These are phyloP conservation scores for Verticillium isaacii DNA, from an alignment of 2,329 filamentous ascomycete species.

Conservation along the genomic window DNA sequence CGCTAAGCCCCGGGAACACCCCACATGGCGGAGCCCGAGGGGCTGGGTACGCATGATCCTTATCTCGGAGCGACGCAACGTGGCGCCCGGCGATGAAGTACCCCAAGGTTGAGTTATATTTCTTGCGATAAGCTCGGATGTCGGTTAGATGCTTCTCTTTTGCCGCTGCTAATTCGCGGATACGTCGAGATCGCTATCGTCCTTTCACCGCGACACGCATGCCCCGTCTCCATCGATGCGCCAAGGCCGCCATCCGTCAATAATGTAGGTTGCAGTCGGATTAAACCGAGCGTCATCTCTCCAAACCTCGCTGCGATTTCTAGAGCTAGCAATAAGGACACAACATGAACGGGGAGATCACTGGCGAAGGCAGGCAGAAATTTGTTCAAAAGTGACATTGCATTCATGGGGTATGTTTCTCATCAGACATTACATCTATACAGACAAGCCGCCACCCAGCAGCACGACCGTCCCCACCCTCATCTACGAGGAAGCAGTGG, in stretches of 20 bases:
- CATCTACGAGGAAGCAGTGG: conserved; percentile 1
- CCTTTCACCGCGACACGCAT: too few species aligned
- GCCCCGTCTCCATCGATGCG: too few species aligned
- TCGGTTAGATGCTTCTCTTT: background rate
- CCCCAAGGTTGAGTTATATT: too few species aligned
- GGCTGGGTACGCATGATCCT: background rate
- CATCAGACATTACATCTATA: background rate
- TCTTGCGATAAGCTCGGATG: background rate
- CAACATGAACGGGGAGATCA: too few species aligned
- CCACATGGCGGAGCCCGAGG: background rate
- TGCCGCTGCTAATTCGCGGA: too few species aligned
- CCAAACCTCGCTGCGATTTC: too few species aligned
- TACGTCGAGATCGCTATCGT: too few species aligned
- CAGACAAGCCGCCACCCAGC: background rate
- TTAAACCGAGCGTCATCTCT: too few species aligned
- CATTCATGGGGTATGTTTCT: background rate
- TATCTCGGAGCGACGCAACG: background rate
- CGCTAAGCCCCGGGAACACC: background rate
- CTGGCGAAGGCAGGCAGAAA: background rate
- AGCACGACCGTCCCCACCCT: background rate
- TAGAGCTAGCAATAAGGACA: too few species aligned
- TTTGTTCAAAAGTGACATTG: background rate
- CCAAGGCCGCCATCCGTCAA: too few species aligned
- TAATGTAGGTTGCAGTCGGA: too few species aligned
- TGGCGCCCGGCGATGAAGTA: background rate